Base-by-base conservation (phyloP, 805 yeast species). In the Diddensiella transvaalensis region DNA sequence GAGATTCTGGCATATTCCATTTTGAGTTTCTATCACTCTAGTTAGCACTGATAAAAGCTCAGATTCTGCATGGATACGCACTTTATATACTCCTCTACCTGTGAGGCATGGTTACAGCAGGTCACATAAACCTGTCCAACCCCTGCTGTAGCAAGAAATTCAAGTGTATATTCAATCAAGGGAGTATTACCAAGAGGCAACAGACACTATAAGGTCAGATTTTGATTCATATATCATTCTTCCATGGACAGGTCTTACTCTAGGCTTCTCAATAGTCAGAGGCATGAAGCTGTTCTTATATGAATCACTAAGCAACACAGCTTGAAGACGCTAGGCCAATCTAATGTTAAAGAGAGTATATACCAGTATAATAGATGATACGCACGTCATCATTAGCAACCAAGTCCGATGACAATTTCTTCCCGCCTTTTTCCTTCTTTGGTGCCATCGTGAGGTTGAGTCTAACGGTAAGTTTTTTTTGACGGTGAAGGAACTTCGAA, bases 251-350 rank as follows among this genome's bases (percentile, higher is more conserved):
- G 26, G 6, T 44, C 65, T 22, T 46, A 61, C 65, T 64, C 99
- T 77, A 35, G 99, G 99, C 54, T 74, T 80, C 17, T 80, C 81
- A 2, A 87, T 76, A 0, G 97, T 87, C 55, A 93, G 72, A 5
- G 99, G 99, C 86, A 85, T 82, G 67, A 93, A 93, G 58, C 96
- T 75, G 1, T 93, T 84, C 66, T 90, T 87, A 60, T 87, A 93
- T 18, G 96, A 87, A 68, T 93, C 99, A 13, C 96, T 87, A 58
- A 93, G 77, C 19, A 93, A 96, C 51, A 93, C 83, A 3, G 99
- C 99, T 70, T 91, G 98, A 48, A 93, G 75, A 59, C 90, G 23
- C 47, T 45, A 11, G 32, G 13, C 11, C 8, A 26, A 4, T 10
- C n/a, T n/a, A n/a, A n/a, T n/a, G n/a, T n/a, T n/a, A n/a, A n/a